Percentiles rank a stretch among this genome's conserved stretches.
phyloP scores from a whole-genome alignment of 257 asterid genomes.

The Nemophila menziesii region DNA sequence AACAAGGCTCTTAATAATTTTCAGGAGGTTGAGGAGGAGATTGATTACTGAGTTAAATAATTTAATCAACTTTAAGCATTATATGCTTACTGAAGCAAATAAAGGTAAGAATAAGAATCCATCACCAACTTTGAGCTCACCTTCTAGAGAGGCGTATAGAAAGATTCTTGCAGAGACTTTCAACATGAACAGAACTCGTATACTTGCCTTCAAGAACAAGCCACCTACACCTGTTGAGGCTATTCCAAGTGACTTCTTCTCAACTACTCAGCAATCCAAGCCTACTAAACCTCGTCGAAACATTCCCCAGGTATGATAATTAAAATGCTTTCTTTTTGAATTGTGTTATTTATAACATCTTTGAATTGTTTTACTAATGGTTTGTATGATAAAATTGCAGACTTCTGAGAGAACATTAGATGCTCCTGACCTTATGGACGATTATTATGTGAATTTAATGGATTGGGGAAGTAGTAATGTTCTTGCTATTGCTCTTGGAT shows the following conservation, averaged over 20 bases:
- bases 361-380: conserved; percentile 8
- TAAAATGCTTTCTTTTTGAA: too few species aligned
- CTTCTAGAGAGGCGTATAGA: conserved; percentile 75
- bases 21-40: too few species aligned
- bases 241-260: conserved; percentile 33
- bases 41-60: too few species aligned
- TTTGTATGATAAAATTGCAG: conserved; percentile 44
- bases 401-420: conserved; percentile 87
- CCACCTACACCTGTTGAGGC: conserved; percentile 62
- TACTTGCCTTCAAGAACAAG: conserved; percentile 84
- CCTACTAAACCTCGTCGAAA: conserved; percentile 53
- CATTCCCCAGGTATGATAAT: conserved; percentile 98
- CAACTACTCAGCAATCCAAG: conserved; percentile 41
- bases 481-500: conserved; percentile 82
- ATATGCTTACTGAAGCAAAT: conserved; percentile 73
- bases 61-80: too few species aligned
- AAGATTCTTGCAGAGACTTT: conserved; percentile 76
- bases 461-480: conserved; percentile 96
- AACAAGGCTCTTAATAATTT: too few species aligned
- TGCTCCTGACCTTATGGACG: conserved; percentile 87
- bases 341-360: too few species aligned
- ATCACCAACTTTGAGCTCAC: conserved; percentile 51
- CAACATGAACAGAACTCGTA: conserved; percentile 78
- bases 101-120: conserved; percentile 91
- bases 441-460: conserved; percentile 70